Evolutionary conservation across 2,329 filamentous ascomycete genomes (phyloP).

Genomic region (Cladophialophora bantiana): DNA sequence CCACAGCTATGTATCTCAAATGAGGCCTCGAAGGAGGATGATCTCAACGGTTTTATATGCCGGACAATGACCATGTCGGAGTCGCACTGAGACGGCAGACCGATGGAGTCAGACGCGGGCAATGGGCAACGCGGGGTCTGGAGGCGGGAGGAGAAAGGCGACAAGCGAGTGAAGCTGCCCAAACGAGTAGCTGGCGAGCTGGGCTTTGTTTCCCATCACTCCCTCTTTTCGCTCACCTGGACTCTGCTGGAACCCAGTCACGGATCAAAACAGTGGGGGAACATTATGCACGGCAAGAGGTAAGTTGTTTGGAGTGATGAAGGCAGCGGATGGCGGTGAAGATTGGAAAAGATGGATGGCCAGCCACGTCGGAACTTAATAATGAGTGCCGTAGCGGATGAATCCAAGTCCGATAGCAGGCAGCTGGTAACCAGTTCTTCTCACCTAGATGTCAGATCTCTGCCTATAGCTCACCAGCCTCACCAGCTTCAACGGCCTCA

Average conservation of each 20-base stretch:
- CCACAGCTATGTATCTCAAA: not conserved
- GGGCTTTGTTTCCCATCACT: not conserved
- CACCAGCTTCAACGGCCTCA: not conserved
- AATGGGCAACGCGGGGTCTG: not conserved
- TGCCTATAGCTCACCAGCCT: not conserved
- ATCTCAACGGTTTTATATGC: not conserved
- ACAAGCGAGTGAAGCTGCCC: not conserved
- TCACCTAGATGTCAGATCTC: not conserved
- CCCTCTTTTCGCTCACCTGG: not conserved
- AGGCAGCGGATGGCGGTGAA: not conserved
- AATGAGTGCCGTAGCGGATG: not conserved
- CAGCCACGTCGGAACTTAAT: not conserved
- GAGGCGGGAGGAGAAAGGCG: not conserved
- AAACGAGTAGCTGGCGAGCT: conserved; percentile 1
- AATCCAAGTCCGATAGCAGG: not conserved
- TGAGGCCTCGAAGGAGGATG: not conserved
- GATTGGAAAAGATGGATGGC: not conserved
- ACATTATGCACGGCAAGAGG: too few relatives aligned
- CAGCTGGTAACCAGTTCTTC: not conserved
- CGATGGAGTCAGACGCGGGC: not conserved
- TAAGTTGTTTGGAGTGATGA: not conserved
- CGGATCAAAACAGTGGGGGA: not conserved
- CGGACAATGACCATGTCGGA: not conserved
- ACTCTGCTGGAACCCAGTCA: not conserved
- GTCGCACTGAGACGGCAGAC: not conserved